Evolutionary conservation across 106 monocot genomes (phyloP).

Genomic region (Chionographis japonica): DNA sequence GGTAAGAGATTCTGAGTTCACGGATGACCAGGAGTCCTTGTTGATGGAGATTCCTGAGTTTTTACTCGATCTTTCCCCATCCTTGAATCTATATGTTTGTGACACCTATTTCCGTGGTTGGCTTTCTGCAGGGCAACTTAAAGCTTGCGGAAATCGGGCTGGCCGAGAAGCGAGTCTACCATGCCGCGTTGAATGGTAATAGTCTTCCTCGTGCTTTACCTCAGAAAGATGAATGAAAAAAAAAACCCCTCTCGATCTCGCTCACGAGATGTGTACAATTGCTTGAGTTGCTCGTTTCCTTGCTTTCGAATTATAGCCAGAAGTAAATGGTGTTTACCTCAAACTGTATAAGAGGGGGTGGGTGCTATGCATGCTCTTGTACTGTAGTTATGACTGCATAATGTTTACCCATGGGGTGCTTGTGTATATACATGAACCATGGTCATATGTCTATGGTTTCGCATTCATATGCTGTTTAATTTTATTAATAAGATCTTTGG

Average conservation of each 20-base stretch:
- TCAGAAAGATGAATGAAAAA: slow-evolving; percentile 72
- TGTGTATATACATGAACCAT: neutral
- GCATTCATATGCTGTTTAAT: neutral
- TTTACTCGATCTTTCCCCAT: too few relatives aligned
- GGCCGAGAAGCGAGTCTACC: slow-evolving; percentile 71
- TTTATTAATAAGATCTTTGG: too few relatives aligned
- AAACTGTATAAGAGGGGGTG: neutral
- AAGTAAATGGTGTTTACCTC: neutral
- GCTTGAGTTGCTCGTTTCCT: slow-evolving; percentile 9
- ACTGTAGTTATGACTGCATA: slow-evolving; percentile 5
- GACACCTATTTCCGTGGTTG: too few relatives aligned
- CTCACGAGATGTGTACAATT: slow-evolving; percentile 10
- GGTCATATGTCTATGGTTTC: neutral
- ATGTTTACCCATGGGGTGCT: neutral
- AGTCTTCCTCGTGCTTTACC: slow-evolving; percentile 62
- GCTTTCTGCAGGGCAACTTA: slow-evolving; percentile 54
- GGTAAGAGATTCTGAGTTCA: too few relatives aligned
- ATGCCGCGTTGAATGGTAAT: slow-evolving; percentile 76
- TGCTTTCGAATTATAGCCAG: neutral
- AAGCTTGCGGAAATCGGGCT: slow-evolving; percentile 63
- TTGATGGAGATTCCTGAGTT: too few relatives aligned
- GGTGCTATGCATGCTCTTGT: slow-evolving; percentile 9
- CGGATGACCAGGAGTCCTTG: too few relatives aligned
- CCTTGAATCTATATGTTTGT: too few relatives aligned
- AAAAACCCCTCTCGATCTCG: slow-evolving; percentile 2